These are phyloP conservation scores for Phytophthora agathidicida DNA, from an alignment of 352 stramenopile species.

Conservation along the genomic window DNA sequence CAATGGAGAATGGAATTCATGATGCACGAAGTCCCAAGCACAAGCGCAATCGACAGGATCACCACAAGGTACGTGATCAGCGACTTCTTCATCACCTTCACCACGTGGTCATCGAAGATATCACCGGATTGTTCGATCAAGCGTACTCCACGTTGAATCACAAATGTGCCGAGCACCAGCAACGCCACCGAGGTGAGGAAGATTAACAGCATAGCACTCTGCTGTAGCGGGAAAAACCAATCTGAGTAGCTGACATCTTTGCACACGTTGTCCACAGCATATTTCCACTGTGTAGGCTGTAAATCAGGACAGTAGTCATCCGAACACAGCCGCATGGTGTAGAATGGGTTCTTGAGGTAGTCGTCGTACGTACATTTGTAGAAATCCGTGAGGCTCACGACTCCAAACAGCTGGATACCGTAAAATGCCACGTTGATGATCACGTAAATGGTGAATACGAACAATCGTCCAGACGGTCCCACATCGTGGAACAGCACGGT, in stretches of 20 bases:
- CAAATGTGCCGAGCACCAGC: constrained; percentile 69
- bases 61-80: constrained; percentile 78
- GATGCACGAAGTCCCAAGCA: constrained; percentile 62
- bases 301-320: constrained; percentile 82
- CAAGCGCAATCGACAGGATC: constrained; percentile 74
- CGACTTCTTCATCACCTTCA: constrained; percentile 81
- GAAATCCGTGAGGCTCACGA: constrained; percentile 78
- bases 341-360: constrained; percentile 86
- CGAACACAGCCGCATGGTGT: constrained; percentile 67
- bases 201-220: constrained; percentile 61
- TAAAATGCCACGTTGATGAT: constrained; percentile 74
- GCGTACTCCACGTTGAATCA: constrained; percentile 69
- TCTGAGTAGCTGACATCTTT: constrained; percentile 67
- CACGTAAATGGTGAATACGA: constrained; percentile 67
- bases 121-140: constrained; percentile 79
- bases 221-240: constrained; percentile 64
- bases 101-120: constrained; percentile 75
- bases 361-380: constrained; percentile 90
- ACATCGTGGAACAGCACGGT: constrained; percentile 76
- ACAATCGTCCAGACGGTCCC: constrained; percentile 53
- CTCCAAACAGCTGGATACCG: constrained; percentile 62
- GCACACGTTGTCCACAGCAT: constrained; percentile 68
- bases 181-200: constrained; percentile 66
- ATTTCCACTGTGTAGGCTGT: constrained; percentile 83
- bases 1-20: constrained; percentile 75